These are phyloP conservation scores for Cucumis melo DNA, from an alignment of 306 rosid genomes.

Conservation along the genomic window DNA sequence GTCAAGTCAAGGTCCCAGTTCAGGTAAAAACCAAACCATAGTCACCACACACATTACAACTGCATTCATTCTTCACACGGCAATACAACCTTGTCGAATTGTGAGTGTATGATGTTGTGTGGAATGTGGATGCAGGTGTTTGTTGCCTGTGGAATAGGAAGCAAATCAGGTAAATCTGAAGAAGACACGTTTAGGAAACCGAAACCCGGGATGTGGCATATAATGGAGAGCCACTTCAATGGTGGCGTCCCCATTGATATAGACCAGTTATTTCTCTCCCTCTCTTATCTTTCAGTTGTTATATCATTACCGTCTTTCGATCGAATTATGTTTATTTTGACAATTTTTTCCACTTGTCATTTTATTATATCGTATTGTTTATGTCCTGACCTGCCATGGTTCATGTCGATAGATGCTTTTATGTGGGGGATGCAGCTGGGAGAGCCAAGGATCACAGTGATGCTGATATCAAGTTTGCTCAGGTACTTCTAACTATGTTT, in stretches of 20 bases:
- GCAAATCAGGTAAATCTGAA: conserved; percentile 37
- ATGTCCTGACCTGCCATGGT: neutral
- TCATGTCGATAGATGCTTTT: conserved; percentile 30
- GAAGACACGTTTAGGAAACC: conserved; percentile 84
- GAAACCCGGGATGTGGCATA: conserved; percentile 78
- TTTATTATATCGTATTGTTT: neutral
- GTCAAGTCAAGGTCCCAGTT: conserved; percentile 64
- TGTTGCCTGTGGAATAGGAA: conserved; percentile 86
- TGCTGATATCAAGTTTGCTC: conserved; percentile 72
- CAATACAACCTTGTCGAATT: neutral
- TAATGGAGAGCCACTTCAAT: conserved; percentile 76
- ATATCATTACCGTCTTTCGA: neutral
- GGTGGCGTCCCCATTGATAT: conserved; percentile 59
- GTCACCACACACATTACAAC: neutral
- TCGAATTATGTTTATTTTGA: too few species aligned
- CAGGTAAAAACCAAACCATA: conserved; percentile 35
- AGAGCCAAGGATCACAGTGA: conserved; percentile 76
- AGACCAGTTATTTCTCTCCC: conserved; percentile 51
- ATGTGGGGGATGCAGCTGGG: conserved; percentile 97
- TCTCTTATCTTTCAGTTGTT: neutral
- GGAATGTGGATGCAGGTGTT: conserved; percentile 50
- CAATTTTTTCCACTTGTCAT: too few species aligned
- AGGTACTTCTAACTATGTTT: conserved; percentile 28
- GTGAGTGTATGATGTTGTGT: neutral
- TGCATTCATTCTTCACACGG: neutral